phyloP scores from a whole-genome alignment of 169 alveolate genomes.

The Eimeria maxima region DNA sequence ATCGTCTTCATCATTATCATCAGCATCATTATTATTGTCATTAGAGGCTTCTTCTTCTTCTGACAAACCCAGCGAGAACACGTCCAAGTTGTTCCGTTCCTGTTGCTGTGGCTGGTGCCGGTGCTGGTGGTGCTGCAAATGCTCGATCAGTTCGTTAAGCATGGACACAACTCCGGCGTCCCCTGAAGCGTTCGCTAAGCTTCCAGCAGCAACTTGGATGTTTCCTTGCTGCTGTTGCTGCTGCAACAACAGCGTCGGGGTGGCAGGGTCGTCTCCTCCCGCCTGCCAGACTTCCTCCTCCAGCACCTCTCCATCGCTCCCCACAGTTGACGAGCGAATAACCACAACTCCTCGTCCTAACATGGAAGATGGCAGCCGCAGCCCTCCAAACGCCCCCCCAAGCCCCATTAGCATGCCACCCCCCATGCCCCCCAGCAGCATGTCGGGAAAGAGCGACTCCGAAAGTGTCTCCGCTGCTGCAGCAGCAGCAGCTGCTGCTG shows the following conservation, averaged over 20 bases:
- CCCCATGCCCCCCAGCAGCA: slow-evolving; percentile 33
- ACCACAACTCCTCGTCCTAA: slow-evolving; percentile 26
- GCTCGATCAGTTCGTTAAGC: not conserved
- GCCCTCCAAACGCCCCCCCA: slow-evolving; percentile 17
- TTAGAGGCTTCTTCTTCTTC: too few relatives aligned
- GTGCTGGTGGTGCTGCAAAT: not conserved
- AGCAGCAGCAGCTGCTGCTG: slow-evolving; percentile 39
- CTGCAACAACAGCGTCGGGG: not conserved
- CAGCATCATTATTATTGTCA: too few relatives aligned
- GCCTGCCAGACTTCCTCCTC: slow-evolving; percentile 9
- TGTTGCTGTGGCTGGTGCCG: not conserved
- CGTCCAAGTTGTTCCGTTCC: not conserved
- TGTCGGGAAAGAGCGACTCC: not conserved
- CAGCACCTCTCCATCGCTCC: not conserved
- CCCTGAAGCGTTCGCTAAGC: not conserved
- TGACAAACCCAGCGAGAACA: too few relatives aligned
- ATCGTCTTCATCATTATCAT: too few relatives aligned
- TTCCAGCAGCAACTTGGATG: too few relatives aligned
- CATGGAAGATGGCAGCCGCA: slow-evolving; percentile 16
- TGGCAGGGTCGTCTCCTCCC: not conserved
- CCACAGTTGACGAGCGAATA: not conserved
- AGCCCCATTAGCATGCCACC: slow-evolving; percentile 34
- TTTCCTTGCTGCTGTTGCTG: not conserved
- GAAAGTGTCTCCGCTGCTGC: not conserved
- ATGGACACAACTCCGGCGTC: not conserved